Base-by-base conservation (phyloP, 1,139 yeast genomes). In the Saccharomycopsis phalli region DNA sequence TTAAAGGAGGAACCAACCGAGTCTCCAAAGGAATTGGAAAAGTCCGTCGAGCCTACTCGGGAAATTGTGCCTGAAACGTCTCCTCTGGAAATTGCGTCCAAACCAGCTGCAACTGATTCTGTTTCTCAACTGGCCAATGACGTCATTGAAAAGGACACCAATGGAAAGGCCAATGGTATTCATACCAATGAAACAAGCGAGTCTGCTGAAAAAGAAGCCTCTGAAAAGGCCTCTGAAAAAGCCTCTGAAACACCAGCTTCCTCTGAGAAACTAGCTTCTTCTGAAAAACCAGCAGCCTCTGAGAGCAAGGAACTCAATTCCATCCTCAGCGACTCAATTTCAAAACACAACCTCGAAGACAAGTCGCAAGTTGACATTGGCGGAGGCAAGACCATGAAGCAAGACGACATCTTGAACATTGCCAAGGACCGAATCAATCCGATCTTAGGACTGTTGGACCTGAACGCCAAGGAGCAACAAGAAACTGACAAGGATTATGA, bases 401-500 rank as follows among this genome's bases (percentile, higher is more conserved):
- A 42, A 21, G 28, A 36, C n/a, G 46, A 39, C 14, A 13, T 42
- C 18, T 30, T 40, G 13, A 21, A 6, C 4, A 40, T 40, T 40
- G 46, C 46, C 20, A 36, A 32, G 32, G 36, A 13, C 7, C 36
- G 26, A 18, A 23, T 42, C 20, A 22, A 16, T 18, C 46, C 46
- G 14, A 18, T 42, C 17, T 25, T 42, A 27, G 20, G 20, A 8
- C 22, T 21, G 4, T 30, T 42, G 20, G 41, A 41, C 23, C 4
- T 7, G 17, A 42, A 42, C 31, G 46, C 46, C 14, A 41, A 35
- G 20, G 33, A 42, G 34, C 46, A 42, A 19, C 43, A 32, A 22
- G 8, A 14, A 13, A 36, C 38, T 8, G 46, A 42, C 23, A 40
- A 13, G 10, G 46, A 42, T 13, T 42, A 39, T 22, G 17, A 40